Percentiles rank a stretch among this genome's conserved stretches.
Evolutionary conservation across 345 rosid species (phyloP).

Genomic region (Rhodamnia rubescens): DNA sequence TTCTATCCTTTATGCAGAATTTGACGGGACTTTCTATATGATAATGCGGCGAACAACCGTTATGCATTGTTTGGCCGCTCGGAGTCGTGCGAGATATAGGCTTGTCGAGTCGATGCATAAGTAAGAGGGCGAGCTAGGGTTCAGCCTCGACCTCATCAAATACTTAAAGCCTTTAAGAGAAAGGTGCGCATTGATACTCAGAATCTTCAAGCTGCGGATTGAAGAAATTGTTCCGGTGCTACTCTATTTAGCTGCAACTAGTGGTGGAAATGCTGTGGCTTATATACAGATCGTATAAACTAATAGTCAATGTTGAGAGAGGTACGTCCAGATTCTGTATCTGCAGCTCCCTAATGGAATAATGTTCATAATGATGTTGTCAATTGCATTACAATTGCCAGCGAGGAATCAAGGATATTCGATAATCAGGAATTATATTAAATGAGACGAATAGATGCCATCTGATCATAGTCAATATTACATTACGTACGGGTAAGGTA

Average conservation of each 20-base stretch:
- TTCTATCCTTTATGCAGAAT: constrained; percentile 25
- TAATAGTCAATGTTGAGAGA: not conserved
- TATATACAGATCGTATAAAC: not conserved
- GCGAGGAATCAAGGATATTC: not conserved
- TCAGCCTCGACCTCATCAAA: not conserved
- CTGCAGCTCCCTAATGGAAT: not conserved
- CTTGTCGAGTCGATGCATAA: not conserved
- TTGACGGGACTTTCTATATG: constrained; percentile 56
- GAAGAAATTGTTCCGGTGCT: not conserved
- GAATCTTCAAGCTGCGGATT: not conserved
- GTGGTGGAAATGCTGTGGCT: not conserved
- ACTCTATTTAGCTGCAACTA: not conserved
- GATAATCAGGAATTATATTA: accelerated
- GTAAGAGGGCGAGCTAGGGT: accelerated
- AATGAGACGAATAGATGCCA: not conserved
- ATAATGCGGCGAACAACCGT: constrained; percentile 66
- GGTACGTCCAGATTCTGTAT: not conserved
- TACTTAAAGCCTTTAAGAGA: not conserved
- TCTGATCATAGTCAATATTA: not conserved
- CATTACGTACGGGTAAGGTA: too few species aligned
- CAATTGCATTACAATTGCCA: not conserved
- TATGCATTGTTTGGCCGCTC: constrained; percentile 69
- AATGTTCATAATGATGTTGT: accelerated
- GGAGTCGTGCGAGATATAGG: constrained; percentile 69
- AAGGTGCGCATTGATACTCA: not conserved